Base-by-base conservation (phyloP, 495 filamentous ascomycete species). In the Hypoxylon lienhwacheense region DNA sequence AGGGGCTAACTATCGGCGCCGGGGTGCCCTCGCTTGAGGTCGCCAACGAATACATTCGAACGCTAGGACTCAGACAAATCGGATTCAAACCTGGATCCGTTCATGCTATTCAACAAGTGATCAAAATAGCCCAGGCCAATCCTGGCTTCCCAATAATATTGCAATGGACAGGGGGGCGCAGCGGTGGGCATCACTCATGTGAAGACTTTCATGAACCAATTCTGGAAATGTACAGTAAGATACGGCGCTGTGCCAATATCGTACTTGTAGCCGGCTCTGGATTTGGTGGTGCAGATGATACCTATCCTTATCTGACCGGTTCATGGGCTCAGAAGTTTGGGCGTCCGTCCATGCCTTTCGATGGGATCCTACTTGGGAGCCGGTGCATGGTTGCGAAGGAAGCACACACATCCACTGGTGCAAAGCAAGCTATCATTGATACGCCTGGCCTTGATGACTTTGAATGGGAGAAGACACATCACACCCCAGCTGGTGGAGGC, bases 381-480 rank as follows among this genome's bases (percentile, higher is more conserved):
- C 85, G 88, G 40, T 80, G 88, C 70, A 91, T 91, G 88, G 83
- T 81, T 19, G 85, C 88, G 10, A 88, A 88, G 68, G 89, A 95
- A 70, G 87, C 87, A 0, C 80, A 92, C 65, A 95, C 89, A 0
- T 89, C 86, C 6, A 81, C 79, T 63, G 85, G 85, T 41, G 89
- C 88, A 26, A 95, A 93, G 75, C 80, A 89, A 69, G 89, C 89
- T 11, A 95, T 95, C 55, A 82, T 82, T 7, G 87, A 91, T 58
- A 85, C 88, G 10, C 77, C 79, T 44, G 89, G 89, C 61, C 73
- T 91, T n/a, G 85, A 88, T 24, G 88, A 93, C 61, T 70, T 71
- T 41, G 82, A 92, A 35, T 95, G 89, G 89, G 88, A 91, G 71
- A 88, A 89, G 72, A 91, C 88, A 8, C 91, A 91, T 73, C 88